These are phyloP conservation scores for Tympanopsis confertula DNA, from an alignment of 2,329 filamentous ascomycete species.

Conservation along the genomic window DNA sequence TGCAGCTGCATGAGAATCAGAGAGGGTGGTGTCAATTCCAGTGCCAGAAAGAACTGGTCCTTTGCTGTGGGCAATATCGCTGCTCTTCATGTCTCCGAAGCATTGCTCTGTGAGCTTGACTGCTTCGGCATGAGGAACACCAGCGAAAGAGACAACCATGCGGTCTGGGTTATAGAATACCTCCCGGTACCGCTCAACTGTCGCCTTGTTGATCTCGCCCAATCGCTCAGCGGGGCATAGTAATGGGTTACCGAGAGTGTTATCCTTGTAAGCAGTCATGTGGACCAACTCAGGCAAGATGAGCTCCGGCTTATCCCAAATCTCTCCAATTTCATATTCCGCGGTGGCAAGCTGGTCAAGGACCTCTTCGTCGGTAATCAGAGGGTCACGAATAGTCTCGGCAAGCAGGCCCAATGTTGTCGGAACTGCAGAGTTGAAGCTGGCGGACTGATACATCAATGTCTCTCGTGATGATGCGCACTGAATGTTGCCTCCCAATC, in stretches of 20 bases:
- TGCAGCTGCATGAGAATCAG: constrained; percentile 17
- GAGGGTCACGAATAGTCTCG: constrained; percentile 81
- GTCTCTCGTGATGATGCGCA: constrained; percentile 91
- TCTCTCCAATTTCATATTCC: constrained; percentile 90
- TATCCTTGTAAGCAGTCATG: constrained; percentile 89
- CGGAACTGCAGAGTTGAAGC: constrained; percentile 86
- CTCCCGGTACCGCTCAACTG: constrained; percentile 68
- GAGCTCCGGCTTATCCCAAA: constrained; percentile 93
- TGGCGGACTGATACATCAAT: constrained; percentile 97
- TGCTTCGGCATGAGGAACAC: constrained; percentile 71
- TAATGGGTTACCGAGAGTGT: constrained; percentile 87
- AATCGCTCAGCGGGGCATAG: constrained; percentile 81
- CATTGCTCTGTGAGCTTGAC: constrained; percentile 69
- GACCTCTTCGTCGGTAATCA: constrained; percentile 78
- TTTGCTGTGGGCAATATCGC: constrained; percentile 16
- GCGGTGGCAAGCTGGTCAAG: constrained; percentile 79
- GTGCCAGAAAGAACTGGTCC: constrained; percentile 37
- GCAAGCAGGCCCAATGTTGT: constrained; percentile 74
- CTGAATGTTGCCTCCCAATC: constrained; percentile 87
- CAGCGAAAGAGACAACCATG: constrained; percentile 90
- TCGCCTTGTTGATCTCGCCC: constrained; percentile 57
- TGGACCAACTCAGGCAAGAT: constrained; percentile 92
- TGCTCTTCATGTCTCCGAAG: constrained; percentile 77
- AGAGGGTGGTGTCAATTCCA: constrained; percentile 42
- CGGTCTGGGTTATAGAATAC: constrained; percentile 80